Evolutionary conservation across 305 asterid species (phyloP), one percentile per base, ranked within the genome.

Genomic region (Solanum hybrid): DNA sequence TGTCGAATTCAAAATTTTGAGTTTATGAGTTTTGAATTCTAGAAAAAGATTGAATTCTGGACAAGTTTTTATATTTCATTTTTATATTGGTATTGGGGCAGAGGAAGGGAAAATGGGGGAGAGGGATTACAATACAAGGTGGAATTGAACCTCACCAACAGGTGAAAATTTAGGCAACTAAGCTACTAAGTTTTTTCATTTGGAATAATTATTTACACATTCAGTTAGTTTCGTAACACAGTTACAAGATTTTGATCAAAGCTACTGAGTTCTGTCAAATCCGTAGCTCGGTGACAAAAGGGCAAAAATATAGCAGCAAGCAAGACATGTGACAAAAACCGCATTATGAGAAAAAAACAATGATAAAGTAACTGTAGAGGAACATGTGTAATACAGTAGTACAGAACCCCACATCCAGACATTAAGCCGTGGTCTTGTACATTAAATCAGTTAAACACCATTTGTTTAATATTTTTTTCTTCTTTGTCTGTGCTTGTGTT

Each of bases 311-410:
- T 35, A 35, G 64, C 81, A 37, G 36, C 27, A 87, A 73, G 72
- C 85, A 87, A 87, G 80, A 87, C 89, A 87, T 87, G 89, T 87
- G 89, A 87, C 26, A 73, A 29, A 11, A 87, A 17, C 82, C 32
- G 34, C 37, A 82, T 73, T 76, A 38, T 73, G 71, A 73, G 40
- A 24, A 79, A 78, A 34, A 36, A 73, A 40, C 20, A 87, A 87
- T 38, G 89, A 72, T 73, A 87, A 87, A 35, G 32, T 36, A 5
- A 37, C 82, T 73, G 89, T 87, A 26, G 89, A 35, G 29, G 31
- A 73, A 87, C 82, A 40, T 87, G 89, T 29, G 89, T 37, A 6
- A 73, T 73, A 87, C 69, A 87, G 82, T 37, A 87, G 85, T 87
- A 76, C 87, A 51, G 46, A 84, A 31, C 87, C 87, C 87, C 46